Conservation (phyloP, 2,329 filamentous ascomycete species). For the Botryotinia narcissicola region DNA sequence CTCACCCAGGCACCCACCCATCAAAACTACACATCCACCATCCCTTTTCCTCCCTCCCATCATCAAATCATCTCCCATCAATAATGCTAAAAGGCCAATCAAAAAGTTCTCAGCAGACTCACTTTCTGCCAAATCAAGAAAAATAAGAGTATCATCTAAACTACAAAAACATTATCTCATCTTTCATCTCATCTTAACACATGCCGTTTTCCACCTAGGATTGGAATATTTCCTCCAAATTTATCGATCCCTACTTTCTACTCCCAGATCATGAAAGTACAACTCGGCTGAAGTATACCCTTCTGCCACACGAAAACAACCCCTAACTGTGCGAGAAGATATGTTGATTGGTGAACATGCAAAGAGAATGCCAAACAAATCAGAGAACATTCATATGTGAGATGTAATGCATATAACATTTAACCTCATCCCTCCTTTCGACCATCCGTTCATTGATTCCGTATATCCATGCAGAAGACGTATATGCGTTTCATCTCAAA, state of each 20-base stretch:
- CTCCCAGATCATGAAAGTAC: background rate
- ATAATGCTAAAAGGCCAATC: background rate
- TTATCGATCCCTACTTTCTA: background rate
- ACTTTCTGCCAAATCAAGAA: background rate
- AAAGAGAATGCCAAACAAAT: constrained; percentile 1
- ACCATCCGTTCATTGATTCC: background rate
- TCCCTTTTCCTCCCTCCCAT: background rate
- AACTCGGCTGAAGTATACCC: background rate
- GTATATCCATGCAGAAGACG: constrained; percentile 1
- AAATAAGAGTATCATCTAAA: constrained; percentile 8
- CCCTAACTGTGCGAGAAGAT: background rate
- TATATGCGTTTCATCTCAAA: constrained; percentile 10
- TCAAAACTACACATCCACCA: background rate
- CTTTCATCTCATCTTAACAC: constrained; percentile 9
- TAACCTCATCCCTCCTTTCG: background rate
- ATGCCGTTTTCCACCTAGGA: background rate
- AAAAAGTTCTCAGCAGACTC: background rate
- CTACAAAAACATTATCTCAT: constrained; percentile 13
- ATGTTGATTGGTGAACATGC: background rate
- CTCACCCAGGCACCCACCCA: background rate
- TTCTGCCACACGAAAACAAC: background rate
- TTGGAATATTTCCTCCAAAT: background rate
- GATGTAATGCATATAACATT: constrained; percentile 9
- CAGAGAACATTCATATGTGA: constrained; percentile 6
- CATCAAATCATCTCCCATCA: background rate